Percentiles rank a stretch among this genome's conserved stretches.
These are phyloP conservation scores for Nicotiana attenuata DNA, from an alignment of 257 asterid genomes.

Conservation along the genomic window DNA sequence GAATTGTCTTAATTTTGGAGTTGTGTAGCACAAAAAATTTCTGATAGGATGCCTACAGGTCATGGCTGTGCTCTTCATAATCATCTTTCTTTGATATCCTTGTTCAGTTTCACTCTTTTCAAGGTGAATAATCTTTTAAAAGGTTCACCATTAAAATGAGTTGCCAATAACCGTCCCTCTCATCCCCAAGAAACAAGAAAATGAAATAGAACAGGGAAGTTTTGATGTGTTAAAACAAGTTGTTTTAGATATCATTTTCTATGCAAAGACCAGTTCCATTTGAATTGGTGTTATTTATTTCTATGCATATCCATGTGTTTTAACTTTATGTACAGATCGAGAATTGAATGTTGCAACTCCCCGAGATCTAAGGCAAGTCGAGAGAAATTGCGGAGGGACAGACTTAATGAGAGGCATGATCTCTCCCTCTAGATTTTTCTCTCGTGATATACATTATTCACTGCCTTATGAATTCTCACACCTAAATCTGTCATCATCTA, in stretches of 20 bases:
- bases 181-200: background rate
- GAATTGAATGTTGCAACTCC: slow-evolving; percentile 6
- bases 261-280: background rate
- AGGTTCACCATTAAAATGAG: background rate
- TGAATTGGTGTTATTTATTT: background rate
- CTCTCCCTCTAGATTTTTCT: background rate
- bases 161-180: background rate
- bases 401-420: slow-evolving; percentile 26
- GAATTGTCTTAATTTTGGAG: background rate
- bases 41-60: background rate
- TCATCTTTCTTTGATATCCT: background rate
- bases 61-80: background rate
- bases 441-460: background rate
- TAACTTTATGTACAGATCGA: slow-evolving; percentile 18
- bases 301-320: background rate
- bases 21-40: background rate
- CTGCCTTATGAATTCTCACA: background rate
- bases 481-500: background rate
- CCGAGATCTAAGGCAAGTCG: slow-evolving; percentile 24
- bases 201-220: background rate
- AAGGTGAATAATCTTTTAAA: background rate
- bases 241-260: background rate
- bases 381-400: slow-evolving; percentile 26
- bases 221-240: background rate
- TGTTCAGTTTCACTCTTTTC: background rate